Evolutionary conservation across 441 rosid species (phyloP), one percentile per base, ranked within the genome.

Genomic region (Metrosideros polymorpha): DNA sequence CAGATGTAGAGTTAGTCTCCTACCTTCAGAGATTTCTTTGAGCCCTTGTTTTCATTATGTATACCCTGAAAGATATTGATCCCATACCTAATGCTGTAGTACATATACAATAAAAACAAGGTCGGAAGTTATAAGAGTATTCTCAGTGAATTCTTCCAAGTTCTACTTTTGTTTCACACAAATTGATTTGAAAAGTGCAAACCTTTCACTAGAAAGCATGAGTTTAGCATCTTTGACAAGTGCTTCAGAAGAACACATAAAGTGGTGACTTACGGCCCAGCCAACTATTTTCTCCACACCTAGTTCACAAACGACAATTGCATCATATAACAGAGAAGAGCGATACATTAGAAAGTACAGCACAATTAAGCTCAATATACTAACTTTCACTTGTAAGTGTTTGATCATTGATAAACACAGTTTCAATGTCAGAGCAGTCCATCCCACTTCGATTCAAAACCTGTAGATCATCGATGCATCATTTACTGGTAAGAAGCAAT

Each of bases 221-320:
- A 97, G 96, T 89, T 94, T 94, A 87, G 91, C 90, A 90, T 96
- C 98, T 92, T 91, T 91, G 29, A 89, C 84, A n/a, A 87, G 86
- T 86, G 92, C 91, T 90, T 95, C 95, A 39, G 94, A 87, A 85
- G 92, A 90, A 88, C 94, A 92, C 99, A 95, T 96, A 75, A 94
- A 94, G 86, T 95, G 98, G 90, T 95, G 93, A 88, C 99, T 92
- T 54, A 94, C 84, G 59, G 99, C 97, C 99, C 99, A 98, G 83
- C 99, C 99, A 32, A 95, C 96, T 85, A 95, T 91, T 93, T 95
- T 98, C 91, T 98, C 99, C 86, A 93, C 99, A 86, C 96, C 99
- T 98, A 85, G 56, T 49, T 32, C 55, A 63, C 35, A 71, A 75
- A 82, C 18, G 6, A 15, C 6, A 83, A 35, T 32, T 10, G 61